Percentiles rank a stretch among this genome's conserved stretches.
Evolutionary conservation across 176 grass and related monocot species (phyloP).

Genomic region (Echinochloa phyllopogon): DNA sequence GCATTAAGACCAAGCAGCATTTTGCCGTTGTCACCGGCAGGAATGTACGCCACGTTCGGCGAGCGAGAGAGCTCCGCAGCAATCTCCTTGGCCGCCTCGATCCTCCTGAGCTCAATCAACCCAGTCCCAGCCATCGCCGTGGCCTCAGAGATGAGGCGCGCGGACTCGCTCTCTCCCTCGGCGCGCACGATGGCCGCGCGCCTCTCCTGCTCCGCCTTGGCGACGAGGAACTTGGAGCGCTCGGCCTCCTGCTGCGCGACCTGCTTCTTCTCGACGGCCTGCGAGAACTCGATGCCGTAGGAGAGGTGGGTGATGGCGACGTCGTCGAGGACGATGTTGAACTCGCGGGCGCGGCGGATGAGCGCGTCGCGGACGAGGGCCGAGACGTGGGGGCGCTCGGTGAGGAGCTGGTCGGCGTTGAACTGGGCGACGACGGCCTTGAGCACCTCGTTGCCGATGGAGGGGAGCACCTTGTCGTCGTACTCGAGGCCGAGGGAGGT

Average conservation of each 20-base stretch:
- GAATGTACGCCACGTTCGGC: slow-evolving; percentile 79
- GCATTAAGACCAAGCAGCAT: slow-evolving; percentile 92
- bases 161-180: slow-evolving; percentile 90
- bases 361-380: slow-evolving; percentile 91
- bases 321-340: slow-evolving; percentile 98
- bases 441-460: slow-evolving; percentile 98
- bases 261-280: slow-evolving; percentile 99
- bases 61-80: slow-evolving; percentile 66
- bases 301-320: slow-evolving; percentile 99
- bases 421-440: slow-evolving; percentile 99
- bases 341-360: slow-evolving; percentile 87
- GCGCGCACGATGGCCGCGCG: slow-evolving; percentile 89
- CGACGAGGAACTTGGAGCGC: slow-evolving; percentile 99
- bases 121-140: slow-evolving; percentile 69
- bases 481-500: slow-evolving; percentile 98
- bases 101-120: slow-evolving; percentile 82
- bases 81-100: slow-evolving; percentile 95
- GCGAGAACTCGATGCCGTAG: slow-evolving; percentile 92
- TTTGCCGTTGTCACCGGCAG: slow-evolving; percentile 53
- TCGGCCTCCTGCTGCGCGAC: slow-evolving; percentile 99
- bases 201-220: slow-evolving; percentile 92
- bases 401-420: slow-evolving; percentile 99
- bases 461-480: slow-evolving; percentile 98
- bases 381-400: slow-evolving; percentile 87
- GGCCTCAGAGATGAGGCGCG: slow-evolving; percentile 86